phyloP scores from a whole-genome alignment of 331 rosid species.

The Malus hybrid region DNA sequence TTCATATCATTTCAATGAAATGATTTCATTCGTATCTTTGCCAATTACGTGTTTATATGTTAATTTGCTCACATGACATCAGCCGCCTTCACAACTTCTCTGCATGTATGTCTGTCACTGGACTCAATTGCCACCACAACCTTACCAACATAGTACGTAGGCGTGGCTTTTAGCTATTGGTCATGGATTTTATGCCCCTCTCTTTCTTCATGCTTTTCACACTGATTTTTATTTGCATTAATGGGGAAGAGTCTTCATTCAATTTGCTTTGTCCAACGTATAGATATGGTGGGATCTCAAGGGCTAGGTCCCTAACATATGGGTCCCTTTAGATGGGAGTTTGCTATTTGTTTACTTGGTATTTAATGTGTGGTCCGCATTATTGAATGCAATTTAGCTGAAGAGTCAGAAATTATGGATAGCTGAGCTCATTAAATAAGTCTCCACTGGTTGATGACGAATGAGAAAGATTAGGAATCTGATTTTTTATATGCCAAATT shows the following conservation, averaged over 20 bases:
- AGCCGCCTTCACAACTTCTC: too few species aligned
- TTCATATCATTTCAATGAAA: background rate
- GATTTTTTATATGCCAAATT: conserved; percentile 12
- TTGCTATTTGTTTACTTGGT: conserved; percentile 21
- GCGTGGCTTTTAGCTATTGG: background rate
- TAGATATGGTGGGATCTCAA: conserved; percentile 17
- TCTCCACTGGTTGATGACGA: conserved; percentile 41
- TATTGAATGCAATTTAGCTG: conserved; percentile 28
- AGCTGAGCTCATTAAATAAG: conserved; percentile 33
- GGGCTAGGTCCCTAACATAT: conserved; percentile 10
- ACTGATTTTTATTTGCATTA: background rate
- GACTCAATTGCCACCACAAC: background rate
- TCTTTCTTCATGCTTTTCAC: background rate
- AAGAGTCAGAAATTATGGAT: conserved; percentile 44
- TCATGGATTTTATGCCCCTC: background rate
- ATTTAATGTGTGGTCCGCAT: conserved; percentile 34
- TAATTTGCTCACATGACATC: too few species aligned
- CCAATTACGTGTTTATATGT: background rate
- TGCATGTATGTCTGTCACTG: background rate
- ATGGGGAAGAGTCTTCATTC: conserved; percentile 13
- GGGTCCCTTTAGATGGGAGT: conserved; percentile 26
- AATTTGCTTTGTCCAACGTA: conserved; percentile 13
- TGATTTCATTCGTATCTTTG: background rate
- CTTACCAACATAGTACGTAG: background rate
- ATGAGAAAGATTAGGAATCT: conserved; percentile 34